Evolutionary conservation across 164 flowering plant species (phyloP).

Genomic region (Cinnamomum chago): DNA sequence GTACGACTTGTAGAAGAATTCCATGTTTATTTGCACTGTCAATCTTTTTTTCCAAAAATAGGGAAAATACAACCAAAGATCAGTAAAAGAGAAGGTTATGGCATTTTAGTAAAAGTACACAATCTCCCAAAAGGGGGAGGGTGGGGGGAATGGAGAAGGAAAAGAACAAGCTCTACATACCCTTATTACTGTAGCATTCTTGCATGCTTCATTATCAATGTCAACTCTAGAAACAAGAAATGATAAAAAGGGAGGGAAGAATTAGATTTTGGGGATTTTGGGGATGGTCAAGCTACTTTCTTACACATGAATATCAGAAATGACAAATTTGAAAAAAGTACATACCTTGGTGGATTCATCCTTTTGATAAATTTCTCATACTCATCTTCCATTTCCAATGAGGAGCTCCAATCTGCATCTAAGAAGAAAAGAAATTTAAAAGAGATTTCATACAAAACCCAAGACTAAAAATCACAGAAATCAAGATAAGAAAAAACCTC

Average conservation of each 20-base stretch:
- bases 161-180: constrained; percentile 27
- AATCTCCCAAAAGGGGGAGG: not conserved
- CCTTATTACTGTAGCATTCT: constrained; percentile 77
- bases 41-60: constrained; percentile 41
- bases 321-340: too few relatives aligned
- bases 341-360: constrained; percentile 90
- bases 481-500: not conserved
- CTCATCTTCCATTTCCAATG: constrained; percentile 77
- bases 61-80: not conserved
- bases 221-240: constrained; percentile 58
- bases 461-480: not conserved
- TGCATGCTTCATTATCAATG: constrained; percentile 81
- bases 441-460: constrained; percentile 1
- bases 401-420: constrained; percentile 40
- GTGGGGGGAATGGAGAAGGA: not conserved
- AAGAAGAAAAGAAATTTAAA: constrained; percentile 12
- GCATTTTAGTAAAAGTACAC: not conserved
- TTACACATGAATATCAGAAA: not conserved
- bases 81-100: not conserved
- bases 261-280: not conserved
- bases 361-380: constrained; percentile 80
- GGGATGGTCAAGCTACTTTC: not conserved
- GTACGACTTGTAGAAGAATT: constrained; percentile 84
- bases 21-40: constrained; percentile 89
- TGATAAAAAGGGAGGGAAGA: constrained; percentile 9